These are phyloP conservation scores for Tulasnella sp. DNA, from an alignment of 768 basidiomycete species.

Conservation along the genomic window DNA sequence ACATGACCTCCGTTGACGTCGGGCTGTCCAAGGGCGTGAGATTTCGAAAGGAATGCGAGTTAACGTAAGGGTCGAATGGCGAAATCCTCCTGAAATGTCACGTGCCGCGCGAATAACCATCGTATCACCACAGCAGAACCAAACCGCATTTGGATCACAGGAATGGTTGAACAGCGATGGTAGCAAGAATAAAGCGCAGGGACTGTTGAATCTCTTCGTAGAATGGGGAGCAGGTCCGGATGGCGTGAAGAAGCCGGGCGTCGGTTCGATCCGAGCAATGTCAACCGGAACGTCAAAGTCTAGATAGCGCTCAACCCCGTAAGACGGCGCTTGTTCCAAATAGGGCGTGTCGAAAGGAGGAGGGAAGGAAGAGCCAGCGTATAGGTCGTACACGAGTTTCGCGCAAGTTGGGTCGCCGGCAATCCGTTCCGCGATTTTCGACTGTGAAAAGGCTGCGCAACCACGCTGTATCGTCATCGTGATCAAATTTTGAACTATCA, in stretches of 20 bases:
- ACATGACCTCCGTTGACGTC: no score
- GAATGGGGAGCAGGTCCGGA: not conserved
- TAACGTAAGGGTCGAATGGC: no score
- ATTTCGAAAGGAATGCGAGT: no score
- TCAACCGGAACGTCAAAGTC: constrained; percentile 18
- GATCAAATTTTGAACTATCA: constrained; percentile 12
- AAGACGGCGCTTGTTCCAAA: not conserved
- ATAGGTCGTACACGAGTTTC: constrained; percentile 20
- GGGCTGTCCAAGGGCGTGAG: no score
- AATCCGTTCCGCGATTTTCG: constrained; percentile 14
- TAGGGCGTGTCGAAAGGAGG: constrained; percentile 16
- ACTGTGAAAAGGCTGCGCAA: not conserved
- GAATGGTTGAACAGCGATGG: constrained; percentile 29
- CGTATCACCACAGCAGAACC: constrained; percentile 22
- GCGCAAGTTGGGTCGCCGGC: constrained; percentile 20
- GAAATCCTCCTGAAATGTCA: constrained; percentile 19
- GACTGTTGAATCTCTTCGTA: not conserved
- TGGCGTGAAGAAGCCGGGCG: constrained; percentile 17
- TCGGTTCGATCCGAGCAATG: constrained; percentile 21
- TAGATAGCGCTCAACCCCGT: not conserved
- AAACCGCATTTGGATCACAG: constrained; percentile 21
- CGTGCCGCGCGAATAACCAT: constrained; percentile 24
- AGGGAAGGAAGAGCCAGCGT: constrained; percentile 21
- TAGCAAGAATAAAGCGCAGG: constrained; percentile 22
- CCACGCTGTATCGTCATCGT: constrained; percentile 5